A percentile compares a stretch with the other conserved stretches of the same genome.
These are phyloP conservation scores for Metschnikowia henanensis DNA, from an alignment of 805 yeast species.

Conservation along the genomic window DNA sequence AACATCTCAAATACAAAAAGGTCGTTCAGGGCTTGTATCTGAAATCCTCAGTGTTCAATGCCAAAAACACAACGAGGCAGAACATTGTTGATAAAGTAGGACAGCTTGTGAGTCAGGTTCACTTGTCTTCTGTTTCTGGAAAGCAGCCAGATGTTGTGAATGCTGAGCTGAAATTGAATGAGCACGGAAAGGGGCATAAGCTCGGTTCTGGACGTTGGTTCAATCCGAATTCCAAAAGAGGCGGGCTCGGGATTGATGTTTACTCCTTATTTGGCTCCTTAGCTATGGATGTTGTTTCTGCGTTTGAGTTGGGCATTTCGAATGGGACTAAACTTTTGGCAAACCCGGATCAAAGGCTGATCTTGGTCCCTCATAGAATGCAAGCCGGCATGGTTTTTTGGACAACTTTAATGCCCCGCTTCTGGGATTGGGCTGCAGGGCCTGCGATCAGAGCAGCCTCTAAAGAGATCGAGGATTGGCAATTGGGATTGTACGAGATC, in stretches of 20 bases:
- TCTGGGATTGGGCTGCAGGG: conserved; percentile 51
- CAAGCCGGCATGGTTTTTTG: conserved; percentile 65
- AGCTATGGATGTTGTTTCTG: conserved; percentile 70
- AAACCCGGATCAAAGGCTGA: conserved; percentile 38
- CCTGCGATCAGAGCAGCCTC: conserved; percentile 39
- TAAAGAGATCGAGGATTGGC: conserved; percentile 47
- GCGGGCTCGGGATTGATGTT: conserved; percentile 50
- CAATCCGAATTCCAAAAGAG: conserved; percentile 16
- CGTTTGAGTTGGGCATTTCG: conserved; percentile 55
- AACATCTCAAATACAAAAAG: conserved; percentile 28
- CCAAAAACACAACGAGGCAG: conserved; percentile 28
- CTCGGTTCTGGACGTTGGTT: conserved; percentile 31
- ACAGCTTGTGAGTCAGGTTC: conserved; percentile 28
- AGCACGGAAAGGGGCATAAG: conserved; percentile 35
- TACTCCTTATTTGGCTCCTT: conserved; percentile 62
- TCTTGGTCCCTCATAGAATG: conserved; percentile 43
- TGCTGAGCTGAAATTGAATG: conserved; percentile 31
- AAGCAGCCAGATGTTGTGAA: conserved; percentile 34
- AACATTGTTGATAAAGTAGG: conserved; percentile 27
- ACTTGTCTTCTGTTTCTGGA: conserved; percentile 31
- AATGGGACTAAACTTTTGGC: conserved; percentile 47
- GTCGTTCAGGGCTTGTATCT: conserved; percentile 33
- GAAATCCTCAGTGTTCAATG: conserved; percentile 34
- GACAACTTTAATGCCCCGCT: conserved; percentile 58
- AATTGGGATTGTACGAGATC: conserved; percentile 29